These are phyloP conservation scores for Sporothrix pseudoabietina DNA, from an alignment of 2,329 filamentous ascomycete genomes.

Conservation along the genomic window DNA sequence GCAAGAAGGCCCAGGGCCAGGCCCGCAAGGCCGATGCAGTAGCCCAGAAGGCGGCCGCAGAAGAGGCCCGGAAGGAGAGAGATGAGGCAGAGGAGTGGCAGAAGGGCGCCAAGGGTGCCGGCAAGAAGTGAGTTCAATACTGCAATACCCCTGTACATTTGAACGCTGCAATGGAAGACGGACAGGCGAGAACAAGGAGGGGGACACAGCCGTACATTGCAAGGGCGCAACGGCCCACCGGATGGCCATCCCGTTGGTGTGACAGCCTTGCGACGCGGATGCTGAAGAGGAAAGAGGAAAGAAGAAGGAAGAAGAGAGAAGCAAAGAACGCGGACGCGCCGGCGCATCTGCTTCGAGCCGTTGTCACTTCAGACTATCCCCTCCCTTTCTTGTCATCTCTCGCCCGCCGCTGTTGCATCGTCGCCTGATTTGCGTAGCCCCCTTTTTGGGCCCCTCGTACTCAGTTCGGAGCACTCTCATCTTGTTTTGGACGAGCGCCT, in stretches of 20 bases:
- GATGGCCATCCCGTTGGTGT: conserved; percentile 14
- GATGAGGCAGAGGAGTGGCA: conserved; percentile 77
- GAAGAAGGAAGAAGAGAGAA: neutral
- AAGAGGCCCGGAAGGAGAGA: conserved; percentile 65
- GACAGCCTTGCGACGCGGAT: conserved; percentile 11
- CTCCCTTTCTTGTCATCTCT: neutral
- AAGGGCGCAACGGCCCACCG: conserved; percentile 3
- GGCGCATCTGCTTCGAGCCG: neutral
- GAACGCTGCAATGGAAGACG: neutral
- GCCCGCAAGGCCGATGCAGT: conserved; percentile 90
- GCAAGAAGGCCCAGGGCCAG: conserved; percentile 87
- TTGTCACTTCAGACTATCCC: neutral
- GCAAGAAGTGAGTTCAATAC: conserved; percentile 75
- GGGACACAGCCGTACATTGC: neutral
- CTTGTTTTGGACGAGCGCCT: neutral
- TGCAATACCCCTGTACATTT: neutral
- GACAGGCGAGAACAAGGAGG: neutral
- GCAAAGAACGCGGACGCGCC: neutral
- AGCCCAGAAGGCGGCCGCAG: conserved; percentile 73
- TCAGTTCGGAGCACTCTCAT: neutral
- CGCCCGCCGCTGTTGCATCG: neutral
- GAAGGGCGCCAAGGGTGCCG: conserved; percentile 79
- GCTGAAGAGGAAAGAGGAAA: neutral
- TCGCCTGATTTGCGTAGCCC: neutral
- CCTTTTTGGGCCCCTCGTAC: neutral